Percentiles rank a stretch among this genome's conserved stretches.
Conservation (phyloP, 1,139 yeast species). For the Saccharomyces hybrid region DNA sequence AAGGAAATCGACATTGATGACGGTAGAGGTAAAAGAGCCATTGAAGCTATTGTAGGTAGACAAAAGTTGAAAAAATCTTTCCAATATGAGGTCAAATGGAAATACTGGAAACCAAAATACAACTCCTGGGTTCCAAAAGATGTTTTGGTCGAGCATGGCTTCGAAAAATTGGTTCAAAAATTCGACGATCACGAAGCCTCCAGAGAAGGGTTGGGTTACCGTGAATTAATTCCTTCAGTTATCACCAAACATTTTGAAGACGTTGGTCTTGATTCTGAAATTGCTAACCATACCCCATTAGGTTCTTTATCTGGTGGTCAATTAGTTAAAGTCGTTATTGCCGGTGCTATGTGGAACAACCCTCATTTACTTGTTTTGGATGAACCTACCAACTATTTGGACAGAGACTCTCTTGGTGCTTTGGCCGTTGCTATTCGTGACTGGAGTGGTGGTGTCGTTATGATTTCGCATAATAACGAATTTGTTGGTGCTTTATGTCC, state of each 20-base stretch:
- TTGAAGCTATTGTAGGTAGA: slow-evolving; percentile 95
- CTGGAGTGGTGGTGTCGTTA: slow-evolving; percentile 97
- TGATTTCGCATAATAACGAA: slow-evolving; percentile 96
- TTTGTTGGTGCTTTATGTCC: slow-evolving; percentile 97
- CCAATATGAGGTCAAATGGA: slow-evolving; percentile 97
- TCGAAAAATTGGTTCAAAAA: slow-evolving; percentile 78
- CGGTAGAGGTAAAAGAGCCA: slow-evolving; percentile 80
- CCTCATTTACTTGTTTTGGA: slow-evolving; percentile 96
- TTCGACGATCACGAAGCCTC: slow-evolving; percentile 98
- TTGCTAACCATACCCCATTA: slow-evolving; percentile 95
- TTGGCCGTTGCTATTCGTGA: slow-evolving; percentile 94
- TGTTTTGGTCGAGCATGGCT: slow-evolving; percentile 68
- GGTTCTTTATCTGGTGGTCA: slow-evolving; percentile 98
- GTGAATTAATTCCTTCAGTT: slow-evolving; percentile 84
- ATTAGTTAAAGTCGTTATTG: slow-evolving; percentile 94
- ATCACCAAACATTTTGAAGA: slow-evolving; percentile 95
- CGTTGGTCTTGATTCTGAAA: slow-evolving; percentile 94
- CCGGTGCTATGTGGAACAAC: slow-evolving; percentile 99
- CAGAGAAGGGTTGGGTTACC: slow-evolving; percentile 95
- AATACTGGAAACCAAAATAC: slow-evolving; percentile 82
- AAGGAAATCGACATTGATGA: slow-evolving; percentile 74
- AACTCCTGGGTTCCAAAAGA: slow-evolving; percentile 93
- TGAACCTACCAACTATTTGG: slow-evolving; percentile 97
- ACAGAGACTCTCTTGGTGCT: slow-evolving; percentile 96
- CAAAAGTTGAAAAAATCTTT: slow-evolving; percentile 91